Percentiles rank a stretch among this genome's conserved stretches.
These are phyloP conservation scores for Cadophora luteo-olivacea DNA, from an alignment of 2,329 filamentous ascomycete genomes.

Conservation along the genomic window DNA sequence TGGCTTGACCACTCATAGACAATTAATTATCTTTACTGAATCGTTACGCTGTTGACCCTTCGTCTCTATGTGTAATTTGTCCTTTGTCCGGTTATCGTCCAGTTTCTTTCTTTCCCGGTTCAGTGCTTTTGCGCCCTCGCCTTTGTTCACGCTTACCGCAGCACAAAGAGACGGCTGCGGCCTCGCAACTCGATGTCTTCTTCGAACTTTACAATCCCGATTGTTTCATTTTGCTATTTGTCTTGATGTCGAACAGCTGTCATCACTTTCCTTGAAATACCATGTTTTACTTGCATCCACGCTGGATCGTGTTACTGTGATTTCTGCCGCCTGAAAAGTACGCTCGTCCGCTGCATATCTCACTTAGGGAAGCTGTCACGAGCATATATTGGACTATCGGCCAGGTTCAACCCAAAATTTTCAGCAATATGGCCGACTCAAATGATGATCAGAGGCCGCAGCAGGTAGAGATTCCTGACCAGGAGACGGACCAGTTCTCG, in stretches of 20 bases:
- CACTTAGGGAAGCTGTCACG: conserved; percentile 3
- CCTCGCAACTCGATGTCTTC: neutral
- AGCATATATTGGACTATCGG: neutral
- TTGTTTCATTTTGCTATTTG: neutral
- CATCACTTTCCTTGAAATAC: neutral
- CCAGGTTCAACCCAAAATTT: neutral
- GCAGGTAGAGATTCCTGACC: neutral
- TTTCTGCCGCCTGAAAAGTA: neutral
- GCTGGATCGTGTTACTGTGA: neutral
- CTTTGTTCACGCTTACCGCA: neutral
- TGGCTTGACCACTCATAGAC: neutral
- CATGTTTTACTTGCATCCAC: neutral
- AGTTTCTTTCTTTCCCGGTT: neutral
- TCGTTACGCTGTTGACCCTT: neutral
- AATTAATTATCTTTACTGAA: neutral
- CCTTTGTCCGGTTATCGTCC: neutral
- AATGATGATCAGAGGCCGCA: neutral
- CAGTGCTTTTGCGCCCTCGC: neutral
- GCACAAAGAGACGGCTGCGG: conserved; percentile 1
- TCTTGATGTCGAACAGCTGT: neutral
- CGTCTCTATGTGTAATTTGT: neutral
- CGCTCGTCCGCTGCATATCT: neutral
- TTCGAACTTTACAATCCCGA: conserved; percentile 3
- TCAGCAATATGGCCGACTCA: neutral
- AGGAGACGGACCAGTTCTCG: neutral